Evolutionary conservation across 495 filamentous ascomycete species (phyloP), one percentile per base, ranked within the genome.

Genomic region (Penicillium parvum): DNA sequence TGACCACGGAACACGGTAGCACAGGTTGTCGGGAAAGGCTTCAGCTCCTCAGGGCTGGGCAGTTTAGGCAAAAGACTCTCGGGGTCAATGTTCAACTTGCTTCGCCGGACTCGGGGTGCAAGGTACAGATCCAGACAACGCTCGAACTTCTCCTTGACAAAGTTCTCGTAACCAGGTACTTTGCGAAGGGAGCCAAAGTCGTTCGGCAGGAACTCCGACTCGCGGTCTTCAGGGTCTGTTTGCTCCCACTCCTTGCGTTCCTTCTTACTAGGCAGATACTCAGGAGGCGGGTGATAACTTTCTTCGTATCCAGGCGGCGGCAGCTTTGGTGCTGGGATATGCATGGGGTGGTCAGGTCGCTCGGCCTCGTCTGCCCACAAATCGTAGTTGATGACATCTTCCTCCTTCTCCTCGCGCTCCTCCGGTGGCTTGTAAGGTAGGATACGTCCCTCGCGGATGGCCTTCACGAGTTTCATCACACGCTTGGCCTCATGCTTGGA

Each of bases 401-500:
- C 71, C 21, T 86, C 75, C 53, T 84, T 78, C 47, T 84, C 79
- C 43, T 86, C 79, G 34, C 79, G 76, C 56, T 91, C 85, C 50
- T 80, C 73, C 9, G 85, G 86, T 1, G 89, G 81, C 59, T 85
- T 88, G 66, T 92, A 95, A 12, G 92, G 92, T 48, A 95, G 71
- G 42, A 98, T 98, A 21, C 89, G 82, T 22, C 94, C 94, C 66
- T 97, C 91, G 29, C 83, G 77, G 45, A 98, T 98, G 16, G 92
- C 92, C 59, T 86, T 88, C 27, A 96, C 92, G 50, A 98, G 83
- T 72, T 98, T 97, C 90, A 96, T 96, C 34, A 98, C 79, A 45
- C 90, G 76, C 76, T 96, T 96, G 12, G 87, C 84, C 69, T 98
- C 92, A 55, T 97, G 88, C 67, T 96, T 96, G n/a, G 94, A 97